Evolutionary conservation across 768 basidiomycete genomes (phyloP).

Genomic region (Amanita rubescens): DNA sequence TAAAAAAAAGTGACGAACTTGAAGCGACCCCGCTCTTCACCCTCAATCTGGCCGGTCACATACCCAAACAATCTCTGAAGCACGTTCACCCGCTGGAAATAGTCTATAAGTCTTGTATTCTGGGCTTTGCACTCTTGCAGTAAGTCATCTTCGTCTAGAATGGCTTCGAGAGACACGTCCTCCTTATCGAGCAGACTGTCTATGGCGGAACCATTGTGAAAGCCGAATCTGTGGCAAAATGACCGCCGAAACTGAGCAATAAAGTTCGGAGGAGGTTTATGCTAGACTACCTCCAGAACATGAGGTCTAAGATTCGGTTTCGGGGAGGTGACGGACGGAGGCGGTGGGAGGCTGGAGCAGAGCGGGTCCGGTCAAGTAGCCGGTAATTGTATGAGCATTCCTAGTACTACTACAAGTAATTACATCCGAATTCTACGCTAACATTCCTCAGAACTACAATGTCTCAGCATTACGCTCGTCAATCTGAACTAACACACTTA

Average conservation of each 20-base stretch:
- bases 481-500: conserved; percentile 33
- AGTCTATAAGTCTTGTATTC: conserved; percentile 84
- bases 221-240: conserved; percentile 68
- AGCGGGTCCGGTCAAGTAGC: not conserved
- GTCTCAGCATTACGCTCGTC: not conserved
- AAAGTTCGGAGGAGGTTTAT: conserved; percentile 24
- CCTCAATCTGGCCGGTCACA: conserved; percentile 82
- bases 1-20: conserved; percentile 61
- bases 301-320: conserved; percentile 24
- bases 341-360: not conserved
- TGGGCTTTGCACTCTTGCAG: conserved; percentile 94
- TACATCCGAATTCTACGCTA: not conserved
- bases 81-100: conserved; percentile 77
- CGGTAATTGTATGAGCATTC: not conserved
- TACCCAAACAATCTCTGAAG: conserved; percentile 75
- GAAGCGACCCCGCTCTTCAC: conserved; percentile 69
- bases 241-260: conserved; percentile 19
- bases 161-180: conserved; percentile 81
- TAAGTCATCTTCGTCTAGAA: conserved; percentile 90
- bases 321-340: conserved; percentile 1
- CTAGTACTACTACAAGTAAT: not conserved
- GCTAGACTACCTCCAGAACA: conserved; percentile 48
- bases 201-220: conserved; percentile 83
- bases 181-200: conserved; percentile 89
- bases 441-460: not conserved